Base-by-base conservation (phyloP, 2,329 filamentous ascomycete genomes). In the Trichocomaceae sp. region DNA sequence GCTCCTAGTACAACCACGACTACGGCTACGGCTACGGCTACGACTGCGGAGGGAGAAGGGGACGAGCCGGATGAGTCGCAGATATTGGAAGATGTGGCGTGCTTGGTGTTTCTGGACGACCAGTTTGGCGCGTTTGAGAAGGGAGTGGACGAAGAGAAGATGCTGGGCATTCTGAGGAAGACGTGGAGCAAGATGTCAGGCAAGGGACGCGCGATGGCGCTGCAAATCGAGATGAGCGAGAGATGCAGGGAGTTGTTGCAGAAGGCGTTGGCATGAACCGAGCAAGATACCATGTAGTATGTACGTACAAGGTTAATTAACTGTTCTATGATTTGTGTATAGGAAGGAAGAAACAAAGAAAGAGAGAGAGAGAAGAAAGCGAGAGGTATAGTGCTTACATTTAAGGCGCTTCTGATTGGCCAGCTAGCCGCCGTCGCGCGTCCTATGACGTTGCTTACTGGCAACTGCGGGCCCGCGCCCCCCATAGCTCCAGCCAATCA, bases 81-180 rank as follows among this genome's bases (percentile, higher is more conserved):
- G 75, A 78, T 82, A 6, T 76, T 95, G 58, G 90, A 95, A 74
- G 90, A 95, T 72, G 87, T 90, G 46, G 90, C 90, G 2, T 95
- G 89, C 66, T 73, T 95, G 54, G 89, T 95, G 26, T 95, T 95
- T 68, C 72, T 95, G 60, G 89, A 93, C 67, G 88, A 92, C 67
- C 87, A 93, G 66, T 87, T 95, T 59, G 89, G 91, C 63, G 82
- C 80, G 50, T 95, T 93, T 71, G 86, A 89, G 75, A 78, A 79
- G 66, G 79, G 31, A 0, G 37, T 81, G 26, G 86, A 90, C 64
- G 87, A 92, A 72, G 85, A 83, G 50, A 95, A 93, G 78, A 83
- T 90, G 57, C 68, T 92, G 19, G 74, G 72, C 17, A 88, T 90
- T 60, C 66, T 90, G 67, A 75, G 75, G 62, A 89, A 89, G 79